Percentiles rank a stretch among this genome's conserved stretches.
phyloP scores from a whole-genome alignment of 2,329 filamentous ascomycete genomes.

The Sporothrix variecibatus region DNA sequence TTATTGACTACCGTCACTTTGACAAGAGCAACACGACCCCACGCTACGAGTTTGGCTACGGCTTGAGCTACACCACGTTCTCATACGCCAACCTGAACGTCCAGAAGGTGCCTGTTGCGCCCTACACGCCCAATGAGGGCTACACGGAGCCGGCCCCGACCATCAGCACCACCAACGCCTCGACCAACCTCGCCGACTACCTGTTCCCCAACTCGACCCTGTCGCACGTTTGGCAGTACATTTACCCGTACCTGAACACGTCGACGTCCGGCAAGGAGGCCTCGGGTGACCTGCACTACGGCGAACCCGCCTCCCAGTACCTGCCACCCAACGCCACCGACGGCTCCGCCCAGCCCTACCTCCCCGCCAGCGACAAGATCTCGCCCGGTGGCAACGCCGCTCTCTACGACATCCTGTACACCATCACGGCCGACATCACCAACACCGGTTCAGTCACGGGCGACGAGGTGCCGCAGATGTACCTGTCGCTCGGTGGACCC shows the following conservation, averaged over 20 bases:
- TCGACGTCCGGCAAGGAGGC: constrained; percentile 57
- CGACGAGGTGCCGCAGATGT: constrained; percentile 75
- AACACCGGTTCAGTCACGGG: constrained; percentile 69
- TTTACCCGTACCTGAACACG: constrained; percentile 73
- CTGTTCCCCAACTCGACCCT: constrained; percentile 63
- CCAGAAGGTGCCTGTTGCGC: constrained; percentile 48
- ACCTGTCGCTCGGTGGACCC: constrained; percentile 77
- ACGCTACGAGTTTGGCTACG: constrained; percentile 79
- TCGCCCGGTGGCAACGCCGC: constrained; percentile 62
- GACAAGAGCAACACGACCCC: constrained; percentile 67
- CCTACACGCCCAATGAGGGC: constrained; percentile 62
- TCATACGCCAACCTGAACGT: constrained; percentile 68
- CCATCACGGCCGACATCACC: constrained; percentile 65
- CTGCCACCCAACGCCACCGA: constrained; percentile 62
- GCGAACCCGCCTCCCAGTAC: constrained; percentile 57
- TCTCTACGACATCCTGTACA: constrained; percentile 71
- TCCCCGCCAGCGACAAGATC: constrained; percentile 49
- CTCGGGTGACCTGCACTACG: constrained; percentile 61
- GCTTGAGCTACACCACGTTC: constrained; percentile 79
- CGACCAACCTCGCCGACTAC: constrained; percentile 65
- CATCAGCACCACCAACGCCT: constrained; percentile 62
- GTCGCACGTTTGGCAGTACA: constrained; percentile 54
- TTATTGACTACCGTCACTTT: constrained; percentile 80
- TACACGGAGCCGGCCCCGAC: constrained; percentile 63
- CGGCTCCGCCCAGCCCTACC: constrained; percentile 57